Evolutionary conservation across 495 filamentous ascomycete species (phyloP).

Genomic region (Chaetomium cochliodes): DNA sequence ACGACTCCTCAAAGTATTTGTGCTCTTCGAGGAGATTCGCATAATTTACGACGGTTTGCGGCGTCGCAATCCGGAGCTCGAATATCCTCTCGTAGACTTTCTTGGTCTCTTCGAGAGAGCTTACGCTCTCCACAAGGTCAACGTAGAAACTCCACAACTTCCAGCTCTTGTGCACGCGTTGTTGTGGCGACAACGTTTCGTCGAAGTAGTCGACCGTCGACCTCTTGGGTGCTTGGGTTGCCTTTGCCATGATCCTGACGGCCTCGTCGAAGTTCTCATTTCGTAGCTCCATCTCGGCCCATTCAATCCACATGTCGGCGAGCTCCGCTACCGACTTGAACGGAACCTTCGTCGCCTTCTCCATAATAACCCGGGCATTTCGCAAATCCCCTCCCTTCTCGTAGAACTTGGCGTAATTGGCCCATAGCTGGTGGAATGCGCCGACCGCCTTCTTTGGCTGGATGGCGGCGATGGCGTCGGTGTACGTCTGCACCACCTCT

Average conservation of each 20-base stretch:
- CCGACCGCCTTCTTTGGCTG: constrained; percentile 94
- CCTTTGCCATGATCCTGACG: constrained; percentile 93
- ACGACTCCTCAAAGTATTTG: constrained; percentile 94
- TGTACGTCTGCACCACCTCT: constrained; percentile 93
- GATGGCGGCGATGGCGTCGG: constrained; percentile 87
- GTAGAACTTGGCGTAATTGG: constrained; percentile 97
- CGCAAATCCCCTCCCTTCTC: constrained; percentile 83
- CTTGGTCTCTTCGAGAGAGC: constrained; percentile 85
- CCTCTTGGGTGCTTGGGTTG: constrained; percentile 89
- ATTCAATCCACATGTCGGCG: constrained; percentile 98
- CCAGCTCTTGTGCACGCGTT: constrained; percentile 98
- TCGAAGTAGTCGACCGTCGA: constrained; percentile 98
- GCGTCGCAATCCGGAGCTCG: constrained; percentile 95
- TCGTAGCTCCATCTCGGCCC: constrained; percentile 96
- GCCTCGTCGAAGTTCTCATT: constrained; percentile 95
- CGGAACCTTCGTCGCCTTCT: constrained; percentile 95
- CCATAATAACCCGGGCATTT: constrained; percentile 87
- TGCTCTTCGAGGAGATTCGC: constrained; percentile 94
- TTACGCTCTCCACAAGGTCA: constrained; percentile 92
- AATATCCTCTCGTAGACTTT: constrained; percentile 97
- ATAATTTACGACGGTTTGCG: constrained; percentile 98
- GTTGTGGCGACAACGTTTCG: constrained; percentile 88
- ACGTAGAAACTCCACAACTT: constrained; percentile 99
- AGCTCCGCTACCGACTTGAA: constrained; percentile 94
- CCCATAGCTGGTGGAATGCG: constrained; percentile 91